phyloP scores from a whole-genome alignment of 208 protist species.

The Angomonas desouzai region DNA sequence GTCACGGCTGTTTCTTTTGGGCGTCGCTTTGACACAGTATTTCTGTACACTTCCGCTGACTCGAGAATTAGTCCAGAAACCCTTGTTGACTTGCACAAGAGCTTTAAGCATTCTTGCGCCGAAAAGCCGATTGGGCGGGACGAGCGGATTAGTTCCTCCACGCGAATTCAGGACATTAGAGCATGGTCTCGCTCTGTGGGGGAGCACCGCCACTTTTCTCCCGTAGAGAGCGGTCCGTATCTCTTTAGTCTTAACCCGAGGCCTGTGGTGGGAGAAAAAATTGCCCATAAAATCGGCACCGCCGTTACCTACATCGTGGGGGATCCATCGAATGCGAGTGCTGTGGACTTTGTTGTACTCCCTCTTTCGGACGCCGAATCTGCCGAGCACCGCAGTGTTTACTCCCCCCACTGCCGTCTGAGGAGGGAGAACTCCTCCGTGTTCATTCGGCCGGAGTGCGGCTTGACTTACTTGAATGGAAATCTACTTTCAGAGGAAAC shows the following conservation, averaged over 20 bases:
- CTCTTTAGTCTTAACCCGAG: constrained; percentile 59
- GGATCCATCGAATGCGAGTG: constrained; percentile 35
- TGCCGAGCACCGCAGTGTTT: constrained; percentile 36
- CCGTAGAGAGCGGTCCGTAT: constrained; percentile 37
- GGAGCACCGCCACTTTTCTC: constrained; percentile 47
- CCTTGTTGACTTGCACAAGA: constrained; percentile 7
- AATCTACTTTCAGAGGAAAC: constrained; percentile 33
- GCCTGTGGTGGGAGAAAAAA: constrained; percentile 51
- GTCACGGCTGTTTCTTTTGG: constrained; percentile 27
- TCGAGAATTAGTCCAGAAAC: constrained; percentile 9
- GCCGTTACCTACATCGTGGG: constrained; percentile 49
- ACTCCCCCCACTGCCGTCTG: constrained; percentile 61
- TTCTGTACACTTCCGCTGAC: constrained; percentile 26
- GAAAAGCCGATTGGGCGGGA: constrained; percentile 28
- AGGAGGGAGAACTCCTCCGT: constrained; percentile 28
- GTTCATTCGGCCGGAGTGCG: constrained; percentile 47
- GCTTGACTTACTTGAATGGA: constrained; percentile 66
- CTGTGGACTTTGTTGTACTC: constrained; percentile 47
- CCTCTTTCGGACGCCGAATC: constrained; percentile 22
- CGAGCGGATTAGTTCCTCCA: constrained; percentile 25
- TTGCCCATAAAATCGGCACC: constrained; percentile 41
- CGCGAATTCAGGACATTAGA: constrained; percentile 45
- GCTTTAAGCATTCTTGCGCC: constrained; percentile 1
- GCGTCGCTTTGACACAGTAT: constrained; percentile 35
- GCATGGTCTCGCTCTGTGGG: constrained; percentile 51